Conservation (phyloP, 805 yeast genomes). For the Dipodascus albidus region DNA sequence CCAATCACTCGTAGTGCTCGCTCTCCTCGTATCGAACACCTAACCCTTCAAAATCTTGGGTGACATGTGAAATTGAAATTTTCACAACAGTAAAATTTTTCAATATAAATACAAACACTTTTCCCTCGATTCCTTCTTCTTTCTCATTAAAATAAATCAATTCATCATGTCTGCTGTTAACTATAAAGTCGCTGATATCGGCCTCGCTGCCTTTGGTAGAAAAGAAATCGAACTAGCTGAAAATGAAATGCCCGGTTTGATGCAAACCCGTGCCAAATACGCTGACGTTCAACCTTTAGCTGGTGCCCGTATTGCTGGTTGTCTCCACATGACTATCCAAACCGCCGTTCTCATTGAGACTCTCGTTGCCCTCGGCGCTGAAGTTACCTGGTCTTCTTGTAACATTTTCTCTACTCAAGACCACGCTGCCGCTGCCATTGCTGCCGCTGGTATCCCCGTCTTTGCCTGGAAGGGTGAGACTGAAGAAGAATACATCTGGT, state of each 20-base stretch:
- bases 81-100: not conserved
- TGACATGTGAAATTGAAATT: not conserved
- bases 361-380: conserved; percentile 94
- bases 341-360: conserved; percentile 98
- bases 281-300: conserved; percentile 88
- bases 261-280: conserved; percentile 91
- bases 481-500: conserved; percentile 98
- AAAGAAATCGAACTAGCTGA: conserved; percentile 98
- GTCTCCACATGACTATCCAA: conserved; percentile 99
- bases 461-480: conserved; percentile 99
- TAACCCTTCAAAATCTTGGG: not conserved
- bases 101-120: not conserved
- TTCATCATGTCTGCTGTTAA: conserved; percentile 46
- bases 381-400: conserved; percentile 99
- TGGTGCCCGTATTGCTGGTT: conserved; percentile 98
- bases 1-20: not conserved
- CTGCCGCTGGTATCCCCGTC: conserved; percentile 98
- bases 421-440: conserved; percentile 99
- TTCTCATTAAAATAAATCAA: conserved; percentile 2
- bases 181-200: conserved; percentile 95
- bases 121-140: not conserved
- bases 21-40: not conserved
- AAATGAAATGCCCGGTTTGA: conserved; percentile 99
- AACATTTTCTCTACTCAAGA: conserved; percentile 99
- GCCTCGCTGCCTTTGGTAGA: conserved; percentile 99